phyloP scores from a whole-genome alignment of 73 alveolate species.

The Paramecium biaurelia region DNA sequence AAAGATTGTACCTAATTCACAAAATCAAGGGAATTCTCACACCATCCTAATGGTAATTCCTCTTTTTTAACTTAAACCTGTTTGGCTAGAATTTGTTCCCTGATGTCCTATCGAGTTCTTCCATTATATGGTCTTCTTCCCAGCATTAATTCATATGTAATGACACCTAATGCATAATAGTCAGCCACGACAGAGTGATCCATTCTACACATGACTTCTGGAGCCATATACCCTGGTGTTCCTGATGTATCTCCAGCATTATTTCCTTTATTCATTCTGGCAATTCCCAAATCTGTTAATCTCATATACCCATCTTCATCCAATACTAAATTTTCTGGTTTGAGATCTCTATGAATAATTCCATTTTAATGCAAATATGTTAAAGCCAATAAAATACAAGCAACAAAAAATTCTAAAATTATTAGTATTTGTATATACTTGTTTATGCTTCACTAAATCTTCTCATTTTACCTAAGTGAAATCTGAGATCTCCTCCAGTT shows the following conservation, averaged over 20 bases:
- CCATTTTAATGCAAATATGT: slow-evolving; percentile 92
- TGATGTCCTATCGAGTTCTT: slow-evolving; percentile 91
- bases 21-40: slow-evolving; percentile 86
- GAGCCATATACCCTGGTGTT: slow-evolving; percentile 98
- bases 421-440: not conserved
- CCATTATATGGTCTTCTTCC: slow-evolving; percentile 96
- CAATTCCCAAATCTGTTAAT: slow-evolving; percentile 97
- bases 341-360: slow-evolving; percentile 96
- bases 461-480: slow-evolving; percentile 67
- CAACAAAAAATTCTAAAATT: slow-evolving; percentile 79
- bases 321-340: slow-evolving; percentile 97
- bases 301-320: slow-evolving; percentile 90
- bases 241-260: slow-evolving; percentile 89
- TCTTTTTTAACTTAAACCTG: slow-evolving; percentile 83
- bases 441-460: slow-evolving; percentile 73
- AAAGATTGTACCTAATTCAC: slow-evolving; percentile 67
- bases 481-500: slow-evolving; percentile 76
- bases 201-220: slow-evolving; percentile 88
- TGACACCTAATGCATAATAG: slow-evolving; percentile 87
- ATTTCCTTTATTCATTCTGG: slow-evolving; percentile 83
- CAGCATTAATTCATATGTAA: slow-evolving; percentile 77
- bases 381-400: slow-evolving; percentile 89
- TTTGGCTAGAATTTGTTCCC: slow-evolving; percentile 93
- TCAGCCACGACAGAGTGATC: slow-evolving; percentile 77
- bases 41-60: slow-evolving; percentile 96